Evolutionary conservation across 2,329 filamentous ascomycete species (phyloP), one percentile per base, ranked within the genome.

Genomic region (Clonostachys byssicola): DNA sequence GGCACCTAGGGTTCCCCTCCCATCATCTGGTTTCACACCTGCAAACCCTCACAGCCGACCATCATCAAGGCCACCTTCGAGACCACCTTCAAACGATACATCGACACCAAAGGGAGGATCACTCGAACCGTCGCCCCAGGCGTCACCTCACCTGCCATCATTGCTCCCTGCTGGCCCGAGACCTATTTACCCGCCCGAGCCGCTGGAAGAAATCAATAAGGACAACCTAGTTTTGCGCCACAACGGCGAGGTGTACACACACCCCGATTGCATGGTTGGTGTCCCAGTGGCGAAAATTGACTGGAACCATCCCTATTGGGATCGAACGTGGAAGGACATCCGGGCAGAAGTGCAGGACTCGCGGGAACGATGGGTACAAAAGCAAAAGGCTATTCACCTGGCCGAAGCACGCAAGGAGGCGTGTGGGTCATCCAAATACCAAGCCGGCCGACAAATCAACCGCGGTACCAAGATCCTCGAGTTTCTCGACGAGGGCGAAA

Each of bases 381-480:
- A 75, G 59, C 36, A 39, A 18, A 14, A 39, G 36, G 14, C 36
- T n/a, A n/a, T 39, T 8, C 67, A 73, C 18, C 64, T 68, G 34
- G 56, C 62, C 46, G 60, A 60, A 2, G 56, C 57, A 0, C 60
- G 56, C 17, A 60, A 63, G 6, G 65, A 68, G 20, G 61, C 65
- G 44, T 56, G 55, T 8, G 58, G 59, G 5, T 70, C 68, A 4
- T 71, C 71, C 35, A 73, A 77, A 44, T 81, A 79, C 50, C 68
- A 80, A 51, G 74, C 75, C 7, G 73, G 75, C 6, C 71, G 78
- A 1, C 78, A 81, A 52, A 72, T 81, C 43, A 81, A 81, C 51
- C 71, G 78, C 5, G 79, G 79, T 17, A 64, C 70, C 12, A 61
- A 67, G 18, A 74, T 80, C n/a, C 63, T 81, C 34, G 68, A 75